Conservation (phyloP, 306 rosid species). For the Rosa rugosa region DNA sequence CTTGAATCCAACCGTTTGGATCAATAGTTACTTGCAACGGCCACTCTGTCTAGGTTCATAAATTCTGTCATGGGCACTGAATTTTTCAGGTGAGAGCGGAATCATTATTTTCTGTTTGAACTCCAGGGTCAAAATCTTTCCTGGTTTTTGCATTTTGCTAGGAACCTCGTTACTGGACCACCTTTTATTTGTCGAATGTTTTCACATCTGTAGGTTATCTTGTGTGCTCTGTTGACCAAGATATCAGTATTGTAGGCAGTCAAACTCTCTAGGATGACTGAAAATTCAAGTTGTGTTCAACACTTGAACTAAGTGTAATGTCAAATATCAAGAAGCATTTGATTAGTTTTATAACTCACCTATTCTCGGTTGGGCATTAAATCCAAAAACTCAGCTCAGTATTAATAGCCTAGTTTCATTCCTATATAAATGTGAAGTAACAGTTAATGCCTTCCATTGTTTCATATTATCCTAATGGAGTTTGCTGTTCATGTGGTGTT, state of each 20-base stretch:
- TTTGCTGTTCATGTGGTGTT: neutral
- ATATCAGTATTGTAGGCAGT: neutral
- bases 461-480: neutral
- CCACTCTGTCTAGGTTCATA: neutral
- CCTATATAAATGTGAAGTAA: neutral
- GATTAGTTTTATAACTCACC: neutral
- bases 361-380: neutral
- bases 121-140: neutral
- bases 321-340: neutral
- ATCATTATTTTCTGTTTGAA: neutral
- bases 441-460: neutral
- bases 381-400: neutral
- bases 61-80: neutral
- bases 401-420: neutral
- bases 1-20: neutral
- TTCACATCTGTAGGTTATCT: neutral
- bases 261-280: neutral
- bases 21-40: neutral
- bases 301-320: neutral
- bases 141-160: slow-evolving; percentile 1
- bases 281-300: neutral
- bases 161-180: neutral
- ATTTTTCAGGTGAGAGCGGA: neutral
- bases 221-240: neutral
- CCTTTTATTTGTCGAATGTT: neutral